Conservation (phyloP, 2,329 filamentous ascomycete genomes). For the Verticillium longisporum region DNA sequence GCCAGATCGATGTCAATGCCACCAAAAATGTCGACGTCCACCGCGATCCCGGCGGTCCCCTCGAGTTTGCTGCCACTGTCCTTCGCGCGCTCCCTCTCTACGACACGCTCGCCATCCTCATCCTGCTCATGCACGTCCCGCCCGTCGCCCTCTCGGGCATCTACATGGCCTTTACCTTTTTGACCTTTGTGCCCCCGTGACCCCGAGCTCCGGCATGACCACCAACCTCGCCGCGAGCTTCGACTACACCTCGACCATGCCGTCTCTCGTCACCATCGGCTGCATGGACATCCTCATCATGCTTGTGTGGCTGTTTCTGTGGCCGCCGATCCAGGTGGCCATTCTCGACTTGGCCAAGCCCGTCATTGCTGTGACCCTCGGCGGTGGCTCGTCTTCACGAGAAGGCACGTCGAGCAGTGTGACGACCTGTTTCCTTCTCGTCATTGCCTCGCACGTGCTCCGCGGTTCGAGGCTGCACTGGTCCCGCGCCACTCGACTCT, state of each 20-base stretch:
- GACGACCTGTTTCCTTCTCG: conserved; percentile 63
- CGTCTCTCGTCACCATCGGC: conserved; percentile 76
- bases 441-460: conserved; percentile 48
- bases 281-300: conserved; percentile 80
- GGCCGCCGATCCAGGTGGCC: conserved; percentile 80
- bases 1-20: conserved; percentile 64
- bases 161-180: conserved; percentile 84
- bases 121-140: conserved; percentile 88
- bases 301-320: conserved; percentile 79
- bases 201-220: conserved; percentile 69
- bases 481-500: conserved; percentile 35
- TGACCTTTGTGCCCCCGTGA: conserved; percentile 84
- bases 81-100: conserved; percentile 83
- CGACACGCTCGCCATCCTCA: conserved; percentile 94
- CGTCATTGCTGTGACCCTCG: conserved; percentile 85
- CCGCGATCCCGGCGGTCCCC: conserved; percentile 63
- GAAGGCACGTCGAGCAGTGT: conserved; percentile 66
- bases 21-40: conserved; percentile 62
- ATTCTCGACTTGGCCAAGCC: conserved; percentile 87
- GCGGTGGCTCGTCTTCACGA: conserved; percentile 67
- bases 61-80: conserved; percentile 78
- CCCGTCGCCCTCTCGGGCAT: conserved; percentile 82
- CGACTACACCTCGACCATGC: conserved; percentile 77
- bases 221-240: conserved; percentile 86
- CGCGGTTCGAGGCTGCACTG: conserved; percentile 43